A percentile compares a stretch with the other conserved stretches of the same genome.
Evolutionary conservation across 768 basidiomycete species (phyloP).

Genomic region (Tylopilus plumbeoviolaceoides): DNA sequence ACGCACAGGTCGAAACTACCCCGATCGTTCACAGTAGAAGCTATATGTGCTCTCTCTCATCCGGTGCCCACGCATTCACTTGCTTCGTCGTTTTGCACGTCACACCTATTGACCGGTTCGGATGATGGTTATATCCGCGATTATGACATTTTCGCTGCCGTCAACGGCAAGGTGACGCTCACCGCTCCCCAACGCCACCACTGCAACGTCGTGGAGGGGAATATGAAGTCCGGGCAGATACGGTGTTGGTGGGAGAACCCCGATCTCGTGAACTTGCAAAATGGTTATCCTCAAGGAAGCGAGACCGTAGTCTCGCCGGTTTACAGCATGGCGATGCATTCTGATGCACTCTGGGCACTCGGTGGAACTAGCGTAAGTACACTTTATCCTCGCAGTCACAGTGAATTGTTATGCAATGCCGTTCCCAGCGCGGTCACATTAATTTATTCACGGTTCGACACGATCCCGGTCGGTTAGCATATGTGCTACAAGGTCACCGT

Average conservation of each 20-base stretch:
- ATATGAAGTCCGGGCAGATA: conserved; percentile 84
- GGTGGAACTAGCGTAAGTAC: conserved; percentile 78
- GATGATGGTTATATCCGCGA: conserved; percentile 92
- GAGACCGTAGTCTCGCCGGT: conserved; percentile 64
- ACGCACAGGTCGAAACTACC: conserved; percentile 32
- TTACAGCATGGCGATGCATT: conserved; percentile 87
- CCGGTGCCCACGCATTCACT: conserved; percentile 87
- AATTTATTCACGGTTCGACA: conserved; percentile 93
- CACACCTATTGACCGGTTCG: conserved; percentile 85
- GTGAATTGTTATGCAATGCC: conserved; percentile 15
- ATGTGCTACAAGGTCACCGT: conserved; percentile 63
- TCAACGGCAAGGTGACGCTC: conserved; percentile 83
- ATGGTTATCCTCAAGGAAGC: conserved; percentile 38
- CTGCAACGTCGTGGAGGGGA: conserved; percentile 87
- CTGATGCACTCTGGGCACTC: conserved; percentile 89
- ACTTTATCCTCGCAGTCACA: conserved; percentile 14
- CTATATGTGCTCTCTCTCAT: conserved; percentile 87
- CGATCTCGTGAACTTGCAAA: conserved; percentile 20
- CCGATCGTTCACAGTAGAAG: conserved; percentile 82
- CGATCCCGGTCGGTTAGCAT: conserved; percentile 75
- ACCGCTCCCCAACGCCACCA: conserved; percentile 87
- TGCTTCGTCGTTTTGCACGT: conserved; percentile 80
- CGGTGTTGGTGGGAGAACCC: conserved; percentile 90
- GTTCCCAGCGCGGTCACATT: conserved; percentile 74
- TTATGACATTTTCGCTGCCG: conserved; percentile 86